Evolutionary conservation across 2,329 filamentous ascomycete genomes (phyloP), one percentile per base, ranked within the genome.

Genomic region (Volutella citrinella): DNA sequence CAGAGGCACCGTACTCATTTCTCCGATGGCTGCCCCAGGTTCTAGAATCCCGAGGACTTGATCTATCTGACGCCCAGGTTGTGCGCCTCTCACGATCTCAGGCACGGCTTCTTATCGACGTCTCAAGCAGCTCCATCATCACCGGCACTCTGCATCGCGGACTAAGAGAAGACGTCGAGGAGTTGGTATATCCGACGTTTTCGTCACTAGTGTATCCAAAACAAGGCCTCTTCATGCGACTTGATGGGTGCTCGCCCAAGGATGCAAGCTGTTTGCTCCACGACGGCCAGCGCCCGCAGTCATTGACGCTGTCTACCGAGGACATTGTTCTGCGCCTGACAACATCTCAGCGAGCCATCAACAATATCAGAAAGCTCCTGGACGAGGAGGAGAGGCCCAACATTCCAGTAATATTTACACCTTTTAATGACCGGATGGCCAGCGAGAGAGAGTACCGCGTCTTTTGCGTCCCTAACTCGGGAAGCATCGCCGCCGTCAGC

Each of bases 171-270:
- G 28, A 24, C 14, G 25, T 20, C 15, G 32, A 26, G 4, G 16
- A 27, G 15, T 12, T 28, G 32, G 19, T 24, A 14, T 34, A 27
- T 23, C 56, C 54, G 2, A 26, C 40, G 5, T 55, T 57, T 21
- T 31, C 32, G 3, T 38, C 32, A 1, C 48, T 57, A 6, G 27
- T 14, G 1, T 61, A 62, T 27, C 54, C 64, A 0, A 46, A 49
- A 1, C 45, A 60, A 22, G 60, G 64, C 0, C 43, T 71, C n/a
- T 70, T 70, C 36, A 54, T 68, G 36, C 57, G 65, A 10, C 51
- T 71, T 12, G 60, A 63, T 17, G 57, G 57, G 10, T 69, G 63
- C 37, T 69, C 65, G 8, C 53, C 66, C 4, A 70, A 71, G 40
- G 68, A 70, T 36, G 64, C 57, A 2, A 46, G 48, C n/a, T n/a